A percentile compares a stretch with the other conserved stretches of the same genome.
phyloP scores from a whole-genome alignment of 768 basidiomycete genomes.

The Xerocomus spinulosus region DNA sequence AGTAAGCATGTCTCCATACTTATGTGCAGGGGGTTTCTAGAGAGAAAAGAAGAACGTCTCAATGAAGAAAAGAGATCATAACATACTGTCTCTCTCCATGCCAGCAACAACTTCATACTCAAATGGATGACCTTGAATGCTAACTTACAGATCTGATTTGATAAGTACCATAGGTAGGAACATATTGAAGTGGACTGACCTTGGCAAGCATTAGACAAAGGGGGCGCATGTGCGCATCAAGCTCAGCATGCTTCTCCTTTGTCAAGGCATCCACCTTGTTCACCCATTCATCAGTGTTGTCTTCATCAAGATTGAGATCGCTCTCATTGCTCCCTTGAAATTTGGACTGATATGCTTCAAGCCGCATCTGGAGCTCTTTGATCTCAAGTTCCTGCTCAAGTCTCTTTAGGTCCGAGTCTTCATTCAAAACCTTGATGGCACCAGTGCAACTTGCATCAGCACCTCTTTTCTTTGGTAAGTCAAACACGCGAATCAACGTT shows the following conservation, averaged over 20 bases:
- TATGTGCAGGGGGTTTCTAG: too few relatives aligned
- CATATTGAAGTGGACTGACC: neutral
- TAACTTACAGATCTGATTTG: neutral
- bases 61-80: too few relatives aligned
- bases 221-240: constrained; percentile 8
- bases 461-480: constrained; percentile 19
- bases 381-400: neutral
- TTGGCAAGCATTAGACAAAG: constrained; percentile 7
- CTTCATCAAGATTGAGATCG: neutral
- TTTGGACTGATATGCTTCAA: neutral
- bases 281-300: constrained; percentile 10
- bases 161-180: neutral
- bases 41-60: too few relatives aligned
- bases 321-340: neutral
- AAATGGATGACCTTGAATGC: constrained; percentile 28
- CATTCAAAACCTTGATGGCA: neutral
- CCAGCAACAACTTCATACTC: constrained; percentile 14
- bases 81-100: constrained; percentile 14
- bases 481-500: constrained; percentile 31
- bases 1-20: too few relatives aligned
- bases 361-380: neutral
- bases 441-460: neutral
- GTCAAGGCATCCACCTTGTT: constrained; percentile 16
- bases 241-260: constrained; percentile 9
- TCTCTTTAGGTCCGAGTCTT: neutral